A percentile compares a stretch with the other conserved stretches of the same genome.
Conservation (phyloP, 2,329 filamentous ascomycete species). For the Penicillium digitatum region DNA sequence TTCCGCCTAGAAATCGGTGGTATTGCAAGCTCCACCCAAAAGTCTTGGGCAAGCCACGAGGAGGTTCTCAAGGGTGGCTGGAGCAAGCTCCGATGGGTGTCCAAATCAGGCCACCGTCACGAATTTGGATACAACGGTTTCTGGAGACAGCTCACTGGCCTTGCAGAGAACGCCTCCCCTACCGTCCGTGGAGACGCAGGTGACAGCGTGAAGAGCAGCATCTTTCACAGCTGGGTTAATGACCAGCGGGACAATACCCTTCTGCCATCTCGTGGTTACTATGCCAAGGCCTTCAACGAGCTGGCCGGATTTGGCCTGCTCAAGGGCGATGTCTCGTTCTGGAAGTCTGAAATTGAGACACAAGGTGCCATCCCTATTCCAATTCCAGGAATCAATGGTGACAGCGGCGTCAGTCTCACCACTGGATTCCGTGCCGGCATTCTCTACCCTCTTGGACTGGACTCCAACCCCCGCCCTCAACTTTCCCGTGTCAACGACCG, state of each 20-base stretch:
- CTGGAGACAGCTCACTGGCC: slow-evolving; percentile 84
- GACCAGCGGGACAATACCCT: slow-evolving; percentile 82
- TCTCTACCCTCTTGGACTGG: slow-evolving; percentile 73
- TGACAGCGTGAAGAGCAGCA: slow-evolving; percentile 81
- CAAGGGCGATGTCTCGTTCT: slow-evolving; percentile 87
- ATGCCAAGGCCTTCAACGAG: slow-evolving; percentile 72
- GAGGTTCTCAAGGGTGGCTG: slow-evolving; percentile 77
- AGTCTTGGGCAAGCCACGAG: slow-evolving; percentile 91
- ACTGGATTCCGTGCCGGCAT: slow-evolving; percentile 76
- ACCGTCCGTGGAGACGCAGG: slow-evolving; percentile 81
- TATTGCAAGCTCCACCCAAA: slow-evolving; percentile 77
- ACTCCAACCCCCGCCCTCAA: slow-evolving; percentile 51
- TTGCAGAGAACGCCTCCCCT: slow-evolving; percentile 71
- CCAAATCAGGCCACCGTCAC: slow-evolving; percentile 62
- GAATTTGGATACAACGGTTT: slow-evolving; percentile 74
- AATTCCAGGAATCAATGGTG: slow-evolving; percentile 63
- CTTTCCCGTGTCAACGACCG: slow-evolving; percentile 86
- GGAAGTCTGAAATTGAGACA: slow-evolving; percentile 82
- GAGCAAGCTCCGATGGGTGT: slow-evolving; percentile 71
- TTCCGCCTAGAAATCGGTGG: slow-evolving; percentile 73
- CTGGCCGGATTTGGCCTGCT: slow-evolving; percentile 83
- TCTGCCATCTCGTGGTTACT: slow-evolving; percentile 76
- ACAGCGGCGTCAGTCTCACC: slow-evolving; percentile 76
- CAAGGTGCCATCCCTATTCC: slow-evolving; percentile 71
- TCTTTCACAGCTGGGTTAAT: slow-evolving; percentile 74